Percentiles rank a stretch among this genome's conserved stretches.
phyloP scores from a whole-genome alignment of 1,284 basidiomycete species.

The Neotropicomus parvogracilis region DNA sequence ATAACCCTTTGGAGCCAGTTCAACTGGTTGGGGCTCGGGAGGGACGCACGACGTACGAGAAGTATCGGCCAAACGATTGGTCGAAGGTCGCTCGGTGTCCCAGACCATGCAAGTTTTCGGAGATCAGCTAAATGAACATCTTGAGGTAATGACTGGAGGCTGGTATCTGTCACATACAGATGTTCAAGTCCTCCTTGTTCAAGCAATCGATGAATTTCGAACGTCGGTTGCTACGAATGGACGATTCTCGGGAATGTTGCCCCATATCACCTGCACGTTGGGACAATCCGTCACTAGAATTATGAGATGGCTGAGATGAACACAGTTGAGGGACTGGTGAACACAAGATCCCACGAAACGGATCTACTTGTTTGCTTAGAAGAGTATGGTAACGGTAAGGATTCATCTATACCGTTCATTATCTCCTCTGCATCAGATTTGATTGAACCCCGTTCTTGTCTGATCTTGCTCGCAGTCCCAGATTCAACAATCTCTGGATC shows the following conservation, averaged over 20 bases:
- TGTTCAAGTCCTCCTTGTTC: constrained; percentile 67
- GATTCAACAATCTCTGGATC: constrained; percentile 51
- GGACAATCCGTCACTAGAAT: constrained; percentile 19
- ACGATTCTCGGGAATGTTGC: constrained; percentile 67
- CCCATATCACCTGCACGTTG: constrained; percentile 38
- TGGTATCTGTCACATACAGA: constrained; percentile 46
- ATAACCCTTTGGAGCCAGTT: constrained; percentile 67
- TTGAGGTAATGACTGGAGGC: constrained; percentile 1
- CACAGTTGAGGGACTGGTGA: constrained; percentile 30
- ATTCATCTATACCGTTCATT: constrained; percentile 55
- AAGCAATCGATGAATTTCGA: constrained; percentile 73
- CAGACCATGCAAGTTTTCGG: constrained; percentile 92
- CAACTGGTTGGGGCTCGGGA: constrained; percentile 2
- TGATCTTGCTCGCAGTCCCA: constrained; percentile 37
- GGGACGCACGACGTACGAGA: constrained; percentile 57
- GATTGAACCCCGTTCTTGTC: constrained; percentile 47
- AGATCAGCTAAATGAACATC: constrained; percentile 58
- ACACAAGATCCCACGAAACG: constrained; percentile 47
- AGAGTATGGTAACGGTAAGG: constrained; percentile 13
- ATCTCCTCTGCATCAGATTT: constrained; percentile 70
- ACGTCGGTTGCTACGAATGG: constrained; percentile 68
- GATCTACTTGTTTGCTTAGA: constrained; percentile 44
- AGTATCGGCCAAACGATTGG: constrained; percentile 95
- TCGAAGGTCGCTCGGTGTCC: constrained; percentile 84
- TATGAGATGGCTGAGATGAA: constrained; percentile 28